Evolutionary conservation across 805 yeast genomes (phyloP), one percentile per base, ranked within the genome.

Genomic region (Candida sakaeoensis): DNA sequence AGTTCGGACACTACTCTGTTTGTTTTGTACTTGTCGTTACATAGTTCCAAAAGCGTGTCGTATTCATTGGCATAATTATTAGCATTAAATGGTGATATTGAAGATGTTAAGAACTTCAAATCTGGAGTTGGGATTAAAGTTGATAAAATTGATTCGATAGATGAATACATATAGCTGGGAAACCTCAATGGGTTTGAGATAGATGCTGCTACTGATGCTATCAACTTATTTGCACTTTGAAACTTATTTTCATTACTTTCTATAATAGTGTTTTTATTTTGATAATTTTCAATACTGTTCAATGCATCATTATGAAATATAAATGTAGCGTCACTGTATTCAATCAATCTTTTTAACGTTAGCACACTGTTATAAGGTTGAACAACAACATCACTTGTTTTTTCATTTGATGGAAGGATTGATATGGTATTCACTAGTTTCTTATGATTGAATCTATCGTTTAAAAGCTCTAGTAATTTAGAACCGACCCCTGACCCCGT

Each of bases 401-500:
- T 63, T 44, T 85, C 88, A 41, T 78, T 80, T 34, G 80, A 75
- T 1, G 96, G 96, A 54, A 93, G 90, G 2, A 93, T 84, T 34
- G 93, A 85, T 52, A 84, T 85, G 0, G 98, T 88, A 42, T 85
- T 85, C 7, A 86, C 68, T 36, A 93, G 62, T 54, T 89, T 91
- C 58, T 90, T 90, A 37, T 84, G 79, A 5, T 72, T 72, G 57
- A 80, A 91, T 40, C 88, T 67, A 57, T 93, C 99, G 41, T 79
- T 77, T 41, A 95, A 60, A 12, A 79, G 68, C 57, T 93, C 97
- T 27, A 93, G 61, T 32, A 93, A 50, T 41, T 76, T 75, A 0
- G 95, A 85, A 1, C 99, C 99, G 26, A 89, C 77, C 3, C 99
- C 99, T 0, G 96, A 85, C 0, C 99, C 99, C 0, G 99, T 93